A percentile compares a stretch with the other conserved stretches of the same genome.
Conservation (phyloP, 2,329 filamentous ascomycete species). For the Talaromyces funiculosus region DNA sequence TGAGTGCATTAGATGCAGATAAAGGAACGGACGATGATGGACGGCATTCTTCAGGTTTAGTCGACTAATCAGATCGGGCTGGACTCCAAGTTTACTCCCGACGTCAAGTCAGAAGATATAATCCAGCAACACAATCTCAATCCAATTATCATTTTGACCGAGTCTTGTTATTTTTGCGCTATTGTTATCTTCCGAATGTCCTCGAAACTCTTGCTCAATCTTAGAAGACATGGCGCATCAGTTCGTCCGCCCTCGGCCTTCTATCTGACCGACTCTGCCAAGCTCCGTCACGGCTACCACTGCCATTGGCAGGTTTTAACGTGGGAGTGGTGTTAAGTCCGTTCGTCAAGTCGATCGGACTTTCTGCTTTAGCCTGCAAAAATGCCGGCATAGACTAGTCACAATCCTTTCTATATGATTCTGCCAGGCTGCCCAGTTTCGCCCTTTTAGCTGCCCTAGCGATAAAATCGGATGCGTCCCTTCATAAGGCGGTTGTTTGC, state of each 20-base stretch:
- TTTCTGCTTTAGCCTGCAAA: neutral
- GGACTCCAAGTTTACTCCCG: no score
- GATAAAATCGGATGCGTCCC: slow-evolving; percentile 18
- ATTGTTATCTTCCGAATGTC: no score
- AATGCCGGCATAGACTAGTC: neutral
- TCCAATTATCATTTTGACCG: neutral
- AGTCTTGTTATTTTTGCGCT: no score
- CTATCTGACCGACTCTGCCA: neutral
- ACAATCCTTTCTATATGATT: neutral
- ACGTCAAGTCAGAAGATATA: neutral
- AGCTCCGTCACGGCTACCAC: neutral
- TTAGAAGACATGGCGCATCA: neutral
- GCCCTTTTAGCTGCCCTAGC: neutral
- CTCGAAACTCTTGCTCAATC: no score
- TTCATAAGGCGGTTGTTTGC: slow-evolving; percentile 20
- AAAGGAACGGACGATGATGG: neutral
- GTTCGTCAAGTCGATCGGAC: no score
- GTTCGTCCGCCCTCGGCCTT: neutral
- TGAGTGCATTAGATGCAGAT: neutral
- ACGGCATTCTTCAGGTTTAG: neutral
- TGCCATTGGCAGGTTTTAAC: neutral
- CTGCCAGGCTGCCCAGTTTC: neutral
- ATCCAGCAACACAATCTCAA: neutral
- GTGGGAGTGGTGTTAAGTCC: neutral
- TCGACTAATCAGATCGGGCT: neutral